Percentiles rank a stretch among this genome's conserved stretches.
Conservation (phyloP, 257 asterid genomes). For the Penstemon barbatus region DNA sequence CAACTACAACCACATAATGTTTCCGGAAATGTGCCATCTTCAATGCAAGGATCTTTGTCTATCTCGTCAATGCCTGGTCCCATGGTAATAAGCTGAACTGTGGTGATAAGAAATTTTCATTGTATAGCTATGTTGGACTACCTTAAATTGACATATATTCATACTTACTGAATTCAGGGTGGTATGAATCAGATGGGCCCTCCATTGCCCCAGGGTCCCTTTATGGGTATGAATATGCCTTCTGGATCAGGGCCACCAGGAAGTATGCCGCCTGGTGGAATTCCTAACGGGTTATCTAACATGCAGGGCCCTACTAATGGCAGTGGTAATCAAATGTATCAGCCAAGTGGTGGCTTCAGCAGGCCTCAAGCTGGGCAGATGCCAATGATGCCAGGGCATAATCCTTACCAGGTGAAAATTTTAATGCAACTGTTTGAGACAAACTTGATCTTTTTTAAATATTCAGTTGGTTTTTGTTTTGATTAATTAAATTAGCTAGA, state of each 20-base stretch:
- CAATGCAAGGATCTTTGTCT: slow-evolving; percentile 65
- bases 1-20: slow-evolving; percentile 65
- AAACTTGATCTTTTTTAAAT: background rate
- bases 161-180: slow-evolving; percentile 64
- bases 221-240: slow-evolving; percentile 72
- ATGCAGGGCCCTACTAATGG: slow-evolving; percentile 54
- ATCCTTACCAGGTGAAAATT: slow-evolving; percentile 75
- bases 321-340: slow-evolving; percentile 76
- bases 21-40: slow-evolving; percentile 53
- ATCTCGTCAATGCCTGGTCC: slow-evolving; percentile 59
- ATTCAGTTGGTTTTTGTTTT: background rate
- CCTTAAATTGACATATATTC: slow-evolving; percentile 26
- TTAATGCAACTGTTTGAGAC: background rate
- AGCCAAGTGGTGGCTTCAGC: slow-evolving; percentile 75
- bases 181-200: slow-evolving; percentile 85
- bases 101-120: slow-evolving; percentile 4
- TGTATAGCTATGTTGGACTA: slow-evolving; percentile 18
- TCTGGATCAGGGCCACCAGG: slow-evolving; percentile 77
- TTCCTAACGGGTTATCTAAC: slow-evolving; percentile 53
- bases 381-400: slow-evolving; percentile 91
- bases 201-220: slow-evolving; percentile 77
- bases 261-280: slow-evolving; percentile 59
- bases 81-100: slow-evolving; percentile 49
- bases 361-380: slow-evolving; percentile 80
- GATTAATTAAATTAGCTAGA: background rate